phyloP scores from a whole-genome alignment of 2,329 filamentous ascomycete genomes.

The Rosellinia necatrix region DNA sequence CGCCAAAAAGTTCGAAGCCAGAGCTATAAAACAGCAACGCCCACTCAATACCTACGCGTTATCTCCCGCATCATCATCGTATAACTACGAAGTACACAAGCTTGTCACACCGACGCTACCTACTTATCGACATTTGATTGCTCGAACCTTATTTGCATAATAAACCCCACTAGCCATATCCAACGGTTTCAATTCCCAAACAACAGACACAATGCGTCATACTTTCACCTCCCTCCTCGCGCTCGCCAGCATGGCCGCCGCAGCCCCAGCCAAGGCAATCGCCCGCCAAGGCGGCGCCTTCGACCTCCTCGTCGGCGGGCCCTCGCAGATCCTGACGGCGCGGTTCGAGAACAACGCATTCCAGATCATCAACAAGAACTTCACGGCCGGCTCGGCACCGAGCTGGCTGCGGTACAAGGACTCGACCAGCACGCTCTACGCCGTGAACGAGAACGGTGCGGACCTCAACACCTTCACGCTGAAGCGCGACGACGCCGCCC shows the following conservation, averaged over 20 bases:
- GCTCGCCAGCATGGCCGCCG: constrained; percentile 32
- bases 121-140: too few relatives aligned
- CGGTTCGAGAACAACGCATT: constrained; percentile 49
- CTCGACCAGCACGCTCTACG: constrained; percentile 48
- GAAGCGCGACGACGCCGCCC: constrained; percentile 34
- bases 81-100: too few relatives aligned
- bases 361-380: constrained; percentile 44
- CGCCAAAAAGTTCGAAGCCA: too few relatives aligned
- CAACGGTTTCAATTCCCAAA: background rate
- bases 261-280: constrained; percentile 30
- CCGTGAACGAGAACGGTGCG: constrained; percentile 52
- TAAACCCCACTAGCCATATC: too few relatives aligned
- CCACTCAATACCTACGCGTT: too few relatives aligned
- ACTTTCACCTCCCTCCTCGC: constrained; percentile 34
- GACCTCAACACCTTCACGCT: constrained; percentile 48
- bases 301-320: constrained; percentile 49
- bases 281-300: constrained; percentile 16
- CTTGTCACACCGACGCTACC: too few relatives aligned
- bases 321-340: constrained; percentile 47
- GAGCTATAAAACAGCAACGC: too few relatives aligned
- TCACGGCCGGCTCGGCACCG: constrained; percentile 40
- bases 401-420: constrained; percentile 53
- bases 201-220: constrained; percentile 23
- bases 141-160: too few relatives aligned
- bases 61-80: too few relatives aligned